Percentiles rank a stretch among this genome's conserved stretches.
Evolutionary conservation across 495 filamentous ascomycete species (phyloP).

Genomic region (Immersiella caudata): DNA sequence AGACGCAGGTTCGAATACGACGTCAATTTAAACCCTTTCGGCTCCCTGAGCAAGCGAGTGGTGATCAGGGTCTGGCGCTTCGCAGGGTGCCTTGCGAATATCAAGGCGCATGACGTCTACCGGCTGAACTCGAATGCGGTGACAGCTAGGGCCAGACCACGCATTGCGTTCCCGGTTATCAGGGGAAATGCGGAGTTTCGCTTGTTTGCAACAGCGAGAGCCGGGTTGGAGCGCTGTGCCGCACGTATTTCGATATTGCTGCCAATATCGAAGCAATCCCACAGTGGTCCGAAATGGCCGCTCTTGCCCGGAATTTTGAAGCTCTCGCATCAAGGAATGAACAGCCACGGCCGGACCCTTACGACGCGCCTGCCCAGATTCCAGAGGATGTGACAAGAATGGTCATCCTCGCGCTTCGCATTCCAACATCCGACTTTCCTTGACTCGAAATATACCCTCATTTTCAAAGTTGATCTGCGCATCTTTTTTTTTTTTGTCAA

Average conservation of each 20-base stretch:
- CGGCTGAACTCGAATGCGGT: neutral
- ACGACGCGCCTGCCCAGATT: neutral
- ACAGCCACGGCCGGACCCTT: neutral
- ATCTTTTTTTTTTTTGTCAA: neutral
- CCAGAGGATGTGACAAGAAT: neutral
- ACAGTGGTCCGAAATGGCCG: neutral
- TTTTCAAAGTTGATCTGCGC: too few relatives aligned
- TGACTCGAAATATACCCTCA: neutral
- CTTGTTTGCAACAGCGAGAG: neutral
- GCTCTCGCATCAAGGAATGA: neutral
- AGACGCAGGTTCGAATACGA: neutral
- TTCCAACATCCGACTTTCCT: neutral
- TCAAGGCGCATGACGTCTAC: neutral
- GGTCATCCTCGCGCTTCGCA: conserved; percentile 12
- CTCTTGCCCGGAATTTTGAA: neutral
- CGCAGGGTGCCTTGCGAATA: neutral
- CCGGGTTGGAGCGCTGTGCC: neutral
- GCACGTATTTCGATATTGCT: neutral
- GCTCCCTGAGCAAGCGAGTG: neutral
- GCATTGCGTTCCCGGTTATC: neutral
- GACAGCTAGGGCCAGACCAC: neutral
- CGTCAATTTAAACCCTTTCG: neutral
- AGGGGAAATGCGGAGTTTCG: neutral
- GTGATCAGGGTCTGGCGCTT: neutral
- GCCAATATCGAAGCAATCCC: neutral